A percentile compares a stretch with the other conserved stretches of the same genome.
These are phyloP conservation scores for Astrocystis sublimbata DNA, from an alignment of 495 filamentous ascomycete species.

Conservation along the genomic window DNA sequence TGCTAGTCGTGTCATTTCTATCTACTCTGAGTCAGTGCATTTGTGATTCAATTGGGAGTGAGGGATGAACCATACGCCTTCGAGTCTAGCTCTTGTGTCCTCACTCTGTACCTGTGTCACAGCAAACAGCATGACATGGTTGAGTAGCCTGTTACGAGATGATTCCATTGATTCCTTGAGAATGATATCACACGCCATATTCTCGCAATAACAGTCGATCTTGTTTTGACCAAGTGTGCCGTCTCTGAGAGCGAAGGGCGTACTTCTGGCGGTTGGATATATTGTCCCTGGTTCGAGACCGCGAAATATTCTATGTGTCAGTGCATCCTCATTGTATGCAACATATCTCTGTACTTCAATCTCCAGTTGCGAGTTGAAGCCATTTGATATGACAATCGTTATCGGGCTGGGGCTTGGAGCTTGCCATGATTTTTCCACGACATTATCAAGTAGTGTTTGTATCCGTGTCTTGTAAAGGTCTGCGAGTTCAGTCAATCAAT, in stretches of 20 bases:
- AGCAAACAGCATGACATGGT: constrained; percentile 12
- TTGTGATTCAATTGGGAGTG: too few relatives aligned
- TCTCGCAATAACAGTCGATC: constrained; percentile 11
- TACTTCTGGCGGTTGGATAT: constrained; percentile 2
- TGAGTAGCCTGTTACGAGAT: neutral
- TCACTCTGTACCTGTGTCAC: neutral
- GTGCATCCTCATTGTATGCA: neutral
- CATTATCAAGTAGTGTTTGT: constrained; percentile 1
- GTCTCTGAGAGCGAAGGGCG: neutral
- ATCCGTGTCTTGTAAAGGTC: constrained; percentile 10
- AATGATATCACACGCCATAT: constrained; percentile 5
- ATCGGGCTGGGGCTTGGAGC: neutral
- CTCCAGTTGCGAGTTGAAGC: constrained; percentile 3
- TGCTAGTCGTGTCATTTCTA: neutral
- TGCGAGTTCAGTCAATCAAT: neutral
- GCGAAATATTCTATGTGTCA: constrained; percentile 11
- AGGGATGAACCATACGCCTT: neutral
- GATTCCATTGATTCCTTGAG: neutral
- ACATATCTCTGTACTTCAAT: constrained; percentile 1
- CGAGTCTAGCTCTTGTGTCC: neutral
- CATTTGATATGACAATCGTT: neutral
- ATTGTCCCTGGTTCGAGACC: constrained; percentile 2
- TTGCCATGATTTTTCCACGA: neutral
- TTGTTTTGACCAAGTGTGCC: constrained; percentile 8
- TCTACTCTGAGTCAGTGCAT: neutral